Evolutionary conservation across 768 basidiomycete species (phyloP), one percentile per base, ranked within the genome.

Genomic region (Kwoniella botswanensis): DNA sequence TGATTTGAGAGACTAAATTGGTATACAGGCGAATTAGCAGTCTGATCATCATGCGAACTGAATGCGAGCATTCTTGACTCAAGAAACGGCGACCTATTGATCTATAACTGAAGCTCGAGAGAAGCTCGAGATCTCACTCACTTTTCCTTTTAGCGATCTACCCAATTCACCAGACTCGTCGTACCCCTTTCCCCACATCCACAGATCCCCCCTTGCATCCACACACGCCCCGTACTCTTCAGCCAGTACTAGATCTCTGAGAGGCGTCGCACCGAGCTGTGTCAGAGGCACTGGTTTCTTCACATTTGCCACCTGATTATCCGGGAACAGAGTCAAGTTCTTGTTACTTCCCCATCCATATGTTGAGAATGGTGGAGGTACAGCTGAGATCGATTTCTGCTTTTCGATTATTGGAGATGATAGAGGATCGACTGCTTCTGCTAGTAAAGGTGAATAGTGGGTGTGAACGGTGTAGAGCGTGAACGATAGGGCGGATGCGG

Each of bases 1-100:
- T 62, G 87, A 85, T 1, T 86, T 84, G 71, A 95, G 90, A 74
- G 92, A 88, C 93, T 94, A 55, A 13, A 17, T 9, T 44, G 42
- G 63, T 7, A 58, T 4, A 26, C 44, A 42, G 5, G 22, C 2
- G 2, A 12, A 63, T 46, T 22, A 26, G 35, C 35, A 35, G 35
- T 35, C 35, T 35, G 35, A 35, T 1, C 6, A 35, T 35, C 7
- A 35, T 35, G 35, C 35, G 7, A 6, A 35, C 6, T 35, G 35
- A 35, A 35, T 5, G 35, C 7, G 35, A 35, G 7, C 6, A 35
- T 35, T 35, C 35, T n/a, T n/a, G n/a, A n/a, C n/a, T n/a, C n/a
- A n/a, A n/a, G n/a, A n/a, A n/a, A n/a, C n/a, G n/a, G n/a, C n/a
- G n/a, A n/a, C n/a, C n/a, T n/a, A n/a, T n/a, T n/a, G n/a, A n/a